phyloP scores from a whole-genome alignment of 805 yeast species.

The Ogataea pilisensis region DNA sequence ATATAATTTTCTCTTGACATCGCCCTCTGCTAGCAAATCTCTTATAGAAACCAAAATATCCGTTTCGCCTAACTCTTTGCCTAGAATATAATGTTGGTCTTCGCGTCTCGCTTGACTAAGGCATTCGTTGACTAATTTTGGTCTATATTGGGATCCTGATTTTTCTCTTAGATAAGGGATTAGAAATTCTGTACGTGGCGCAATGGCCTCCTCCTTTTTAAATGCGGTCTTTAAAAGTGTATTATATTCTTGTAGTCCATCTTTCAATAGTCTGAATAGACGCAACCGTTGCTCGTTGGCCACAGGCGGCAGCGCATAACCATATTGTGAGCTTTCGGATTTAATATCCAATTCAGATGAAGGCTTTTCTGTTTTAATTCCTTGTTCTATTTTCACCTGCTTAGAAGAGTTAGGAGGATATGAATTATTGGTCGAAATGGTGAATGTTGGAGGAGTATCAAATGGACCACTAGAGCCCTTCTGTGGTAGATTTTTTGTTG shows the following conservation, averaged over 20 bases:
- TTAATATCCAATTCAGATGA: background rate
- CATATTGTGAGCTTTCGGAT: background rate
- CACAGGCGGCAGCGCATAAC: background rate
- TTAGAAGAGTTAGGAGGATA: background rate
- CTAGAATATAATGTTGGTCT: constrained; percentile 11
- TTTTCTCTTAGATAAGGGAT: constrained; percentile 15
- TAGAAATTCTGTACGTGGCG: constrained; percentile 25
- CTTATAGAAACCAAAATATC: constrained; percentile 17
- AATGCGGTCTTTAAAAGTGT: constrained; percentile 14
- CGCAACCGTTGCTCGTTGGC: constrained; percentile 6
- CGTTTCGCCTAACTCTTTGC: constrained; percentile 13
- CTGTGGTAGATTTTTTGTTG: background rate
- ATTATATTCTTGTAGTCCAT: constrained; percentile 24
- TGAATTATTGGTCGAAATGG: background rate
- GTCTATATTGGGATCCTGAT: constrained; percentile 15
- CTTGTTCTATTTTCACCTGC: background rate
- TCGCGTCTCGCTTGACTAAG: constrained; percentile 23
- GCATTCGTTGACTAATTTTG: constrained; percentile 25
- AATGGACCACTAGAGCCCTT: background rate
- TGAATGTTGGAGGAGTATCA: constrained; percentile 3
- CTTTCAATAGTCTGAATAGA: constrained; percentile 14
- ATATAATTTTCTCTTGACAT: constrained; percentile 25
- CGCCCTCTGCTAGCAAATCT: constrained; percentile 21
- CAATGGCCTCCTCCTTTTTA: constrained; percentile 14
- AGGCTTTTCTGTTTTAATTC: background rate